Base-by-base conservation (phyloP, 2,329 filamentous ascomycete species). In the Plectosphaerella cucumerina region DNA sequence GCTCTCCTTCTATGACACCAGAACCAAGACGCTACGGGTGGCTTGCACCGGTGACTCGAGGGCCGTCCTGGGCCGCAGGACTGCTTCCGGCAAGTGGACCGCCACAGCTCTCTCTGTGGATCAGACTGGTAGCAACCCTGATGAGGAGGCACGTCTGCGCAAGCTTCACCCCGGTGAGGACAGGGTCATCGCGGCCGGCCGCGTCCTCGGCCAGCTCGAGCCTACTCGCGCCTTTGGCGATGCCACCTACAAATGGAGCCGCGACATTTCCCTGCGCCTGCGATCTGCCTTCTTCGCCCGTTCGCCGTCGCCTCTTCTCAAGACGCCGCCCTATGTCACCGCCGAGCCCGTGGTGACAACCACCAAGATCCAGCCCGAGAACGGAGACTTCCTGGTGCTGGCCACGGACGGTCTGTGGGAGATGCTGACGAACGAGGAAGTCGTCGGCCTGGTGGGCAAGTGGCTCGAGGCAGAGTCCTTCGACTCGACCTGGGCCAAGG, bases 351-450 rank as follows among this genome's bases (percentile, higher is more conserved):
- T 97, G 20, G 83, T 99, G 49, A 97, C 93, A 1, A 96, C 91
- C 1, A 97, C 93, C 44, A 87, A 94, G 67, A 86, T 99, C 48
- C 80, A 93, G 60, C 94, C 94, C 1, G 83, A 90, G 49, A 89
- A 89, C 56, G 92, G 93, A 44, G 94, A 99, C 65, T 99, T 99
- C 62, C 78, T 99, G 12, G 93, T 99, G 55, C 86, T 99, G 77
- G 94, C 94, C 20, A 97, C 94, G 0, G 94, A 99, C 65, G 94
- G 94, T 4, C 78, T 99, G 1, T 99, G 94, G 94, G 94, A 99
- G 71, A 97, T 97, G 94, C 78, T 99, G 55, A 97, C 90, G 45
- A 99, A 97, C 62, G 94, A 99, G 65, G 94, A 99, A 73, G 94
- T 97, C 1, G 89, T 99, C 47, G 94, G 94, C 1, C 82, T 99